Conservation (phyloP, 2,329 filamentous ascomycete species). For the Catunica adiposa region DNA sequence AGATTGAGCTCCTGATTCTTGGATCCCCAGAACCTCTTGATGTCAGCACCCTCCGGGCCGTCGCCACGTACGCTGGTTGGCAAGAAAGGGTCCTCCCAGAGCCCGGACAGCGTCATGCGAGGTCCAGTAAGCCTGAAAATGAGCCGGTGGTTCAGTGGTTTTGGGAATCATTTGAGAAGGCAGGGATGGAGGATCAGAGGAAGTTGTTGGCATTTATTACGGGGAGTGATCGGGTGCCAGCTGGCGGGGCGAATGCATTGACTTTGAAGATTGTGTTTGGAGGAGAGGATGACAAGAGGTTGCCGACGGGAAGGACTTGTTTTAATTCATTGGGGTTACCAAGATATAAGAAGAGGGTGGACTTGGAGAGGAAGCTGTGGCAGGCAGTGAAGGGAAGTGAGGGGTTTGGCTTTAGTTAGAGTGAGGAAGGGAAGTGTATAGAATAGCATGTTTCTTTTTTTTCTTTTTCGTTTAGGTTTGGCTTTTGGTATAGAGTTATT, state of each 20-base stretch:
- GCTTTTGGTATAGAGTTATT: neutral
- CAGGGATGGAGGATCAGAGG: conserved; percentile 51
- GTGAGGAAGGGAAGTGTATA: neutral
- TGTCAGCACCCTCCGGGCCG: conserved; percentile 55
- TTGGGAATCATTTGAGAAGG: conserved; percentile 62
- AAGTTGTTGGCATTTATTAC: conserved; percentile 76
- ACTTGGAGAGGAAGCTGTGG: conserved; percentile 60
- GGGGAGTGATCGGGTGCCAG: conserved; percentile 77
- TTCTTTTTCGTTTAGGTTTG: neutral
- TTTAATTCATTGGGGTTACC: conserved; percentile 75
- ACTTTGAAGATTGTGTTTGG: conserved; percentile 61
- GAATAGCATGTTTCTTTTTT: neutral
- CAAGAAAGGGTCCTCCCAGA: conserved; percentile 18
- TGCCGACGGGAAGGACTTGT: conserved; percentile 75
- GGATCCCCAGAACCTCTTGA: conserved; percentile 75
- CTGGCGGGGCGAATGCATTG: conserved; percentile 67
- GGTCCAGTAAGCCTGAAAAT: conserved; percentile 19
- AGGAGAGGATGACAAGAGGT: conserved; percentile 56
- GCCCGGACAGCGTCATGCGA: neutral
- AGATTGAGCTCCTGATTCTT: conserved; percentile 75
- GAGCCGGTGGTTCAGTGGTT: conserved; percentile 70
- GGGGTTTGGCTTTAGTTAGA: conserved; percentile 73
- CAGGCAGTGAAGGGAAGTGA: conserved; percentile 77
- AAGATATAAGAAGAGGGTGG: conserved; percentile 49
- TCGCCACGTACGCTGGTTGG: conserved; percentile 76